phyloP scores from a whole-genome alignment of 108 stramenopile genomes.

The Nitzschia inconspicua region DNA sequence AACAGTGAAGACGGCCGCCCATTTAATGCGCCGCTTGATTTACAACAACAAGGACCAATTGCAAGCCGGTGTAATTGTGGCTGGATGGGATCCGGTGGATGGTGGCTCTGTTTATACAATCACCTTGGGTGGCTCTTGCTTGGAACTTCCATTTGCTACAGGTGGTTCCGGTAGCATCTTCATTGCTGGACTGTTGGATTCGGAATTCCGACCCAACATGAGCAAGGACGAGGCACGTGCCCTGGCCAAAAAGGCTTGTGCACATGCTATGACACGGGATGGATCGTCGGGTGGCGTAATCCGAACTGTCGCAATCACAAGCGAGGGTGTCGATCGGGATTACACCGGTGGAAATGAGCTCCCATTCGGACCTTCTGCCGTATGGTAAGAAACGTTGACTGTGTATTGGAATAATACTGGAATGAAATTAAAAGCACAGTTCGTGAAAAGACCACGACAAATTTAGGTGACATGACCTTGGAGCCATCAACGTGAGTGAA shows the following conservation, averaged over 20 bases:
- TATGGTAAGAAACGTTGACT: constrained; percentile 4
- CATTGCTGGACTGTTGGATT: constrained; percentile 91
- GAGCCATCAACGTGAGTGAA: no score
- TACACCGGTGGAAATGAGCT: constrained; percentile 79
- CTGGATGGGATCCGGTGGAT: constrained; percentile 93
- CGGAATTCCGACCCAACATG: constrained; percentile 81
- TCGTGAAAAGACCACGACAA: neutral
- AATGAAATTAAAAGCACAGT: neutral
- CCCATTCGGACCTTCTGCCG: constrained; percentile 71
- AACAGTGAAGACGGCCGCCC: constrained; percentile 89
- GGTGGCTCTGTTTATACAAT: constrained; percentile 87
- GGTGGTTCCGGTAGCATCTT: constrained; percentile 93
- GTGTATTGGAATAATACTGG: neutral
- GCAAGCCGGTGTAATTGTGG: constrained; percentile 95
- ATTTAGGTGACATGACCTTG: no score
- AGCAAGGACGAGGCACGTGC: constrained; percentile 80
- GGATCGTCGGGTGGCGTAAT: constrained; percentile 96
- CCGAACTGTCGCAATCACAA: constrained; percentile 80
- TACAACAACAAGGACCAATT: constrained; percentile 97
- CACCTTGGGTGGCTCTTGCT: constrained; percentile 90
- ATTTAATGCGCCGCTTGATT: constrained; percentile 78
- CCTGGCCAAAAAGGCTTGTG: constrained; percentile 82
- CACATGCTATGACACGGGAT: constrained; percentile 98
- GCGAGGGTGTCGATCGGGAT: constrained; percentile 69
- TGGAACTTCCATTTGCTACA: constrained; percentile 91